Percentiles rank a stretch among this genome's conserved stretches.
These are phyloP conservation scores for Ogataea trehalophila DNA, from an alignment of 805 yeast species.

Conservation along the genomic window DNA sequence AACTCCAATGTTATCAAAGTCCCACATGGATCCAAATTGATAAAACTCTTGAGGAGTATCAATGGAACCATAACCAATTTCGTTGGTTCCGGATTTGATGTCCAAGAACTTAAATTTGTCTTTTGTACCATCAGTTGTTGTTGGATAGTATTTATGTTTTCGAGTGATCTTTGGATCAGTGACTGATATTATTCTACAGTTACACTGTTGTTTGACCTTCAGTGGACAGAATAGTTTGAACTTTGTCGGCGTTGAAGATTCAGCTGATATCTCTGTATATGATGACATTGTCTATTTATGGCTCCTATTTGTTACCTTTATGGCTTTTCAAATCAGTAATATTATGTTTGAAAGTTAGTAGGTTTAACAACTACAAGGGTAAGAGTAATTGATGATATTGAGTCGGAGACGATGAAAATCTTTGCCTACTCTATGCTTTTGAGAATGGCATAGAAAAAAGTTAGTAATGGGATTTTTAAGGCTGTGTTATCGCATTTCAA, in stretches of 20 bases:
- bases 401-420: too few species aligned
- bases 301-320: too few species aligned
- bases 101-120: neutral
- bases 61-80: neutral
- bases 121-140: neutral
- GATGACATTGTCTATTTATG: neutral
- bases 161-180: neutral
- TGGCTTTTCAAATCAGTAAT: too few species aligned
- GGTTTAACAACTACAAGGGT: too few species aligned
- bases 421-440: too few species aligned
- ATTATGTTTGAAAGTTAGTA: neutral
- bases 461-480: too few species aligned
- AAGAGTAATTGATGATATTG: too few species aligned
- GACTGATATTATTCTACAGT: constrained; percentile 8
- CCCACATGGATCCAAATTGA: constrained; percentile 61
- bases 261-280: neutral
- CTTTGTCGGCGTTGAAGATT: neutral
- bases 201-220: constrained; percentile 3
- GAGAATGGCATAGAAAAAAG: too few species aligned
- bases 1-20: constrained; percentile 75
- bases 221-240: constrained; percentile 7
- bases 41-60: constrained; percentile 25
- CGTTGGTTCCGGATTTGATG: neutral
- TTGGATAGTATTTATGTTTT: neutral
- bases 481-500: too few species aligned